Evolutionary conservation across 148 eudicot species (phyloP), one percentile per base, ranked within the genome.

Genomic region (Selenicereus undatus): DNA sequence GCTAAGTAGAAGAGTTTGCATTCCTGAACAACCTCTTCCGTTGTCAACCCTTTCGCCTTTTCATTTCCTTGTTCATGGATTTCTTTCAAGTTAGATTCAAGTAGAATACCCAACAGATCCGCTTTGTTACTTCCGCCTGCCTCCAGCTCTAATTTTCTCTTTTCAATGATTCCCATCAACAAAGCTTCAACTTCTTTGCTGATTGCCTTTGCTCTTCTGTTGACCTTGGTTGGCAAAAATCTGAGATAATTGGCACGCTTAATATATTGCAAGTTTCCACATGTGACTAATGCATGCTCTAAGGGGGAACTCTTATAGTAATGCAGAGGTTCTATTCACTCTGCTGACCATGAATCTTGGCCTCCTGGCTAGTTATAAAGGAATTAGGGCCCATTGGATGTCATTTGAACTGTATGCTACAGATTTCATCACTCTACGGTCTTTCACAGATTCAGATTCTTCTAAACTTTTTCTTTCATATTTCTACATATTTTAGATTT

Each of bases 1-100:
- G 80, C 85, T 54, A 79, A 27, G 78, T 78, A 83, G 78, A 83
- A 78, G 43, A 83, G 74, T 11, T 78, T 78, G 27, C 85, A 83
- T 74, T 83, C 85, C 5, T 79, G 65, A 39, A 83, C 71, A 8
- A 83, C 85, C 45, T 83, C 85, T 75, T 83, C 75, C 3, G 74
- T 74, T 6, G 74, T 74, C 79, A 83, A n/a, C 24, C 85, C 85
- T 43, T 20, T 73, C 39, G 43, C 75, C 36, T 74, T 74, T 0
- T 26, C 62, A 26, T 24, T 74, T 74, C 77, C 77, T 24, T 74
- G 60, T 74, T 74, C 39, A 50, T 50, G 60, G 24, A 74, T 43
- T 74, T 74, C 77, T 74, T 36, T 74, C 60, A 26, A 51, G 77
- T 50, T 74, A 48, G 77, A 74, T 51, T 74, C 60, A 10, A 74